Conservation (phyloP, 2,329 filamentous ascomycete species). For the Trichoderma sp. region DNA sequence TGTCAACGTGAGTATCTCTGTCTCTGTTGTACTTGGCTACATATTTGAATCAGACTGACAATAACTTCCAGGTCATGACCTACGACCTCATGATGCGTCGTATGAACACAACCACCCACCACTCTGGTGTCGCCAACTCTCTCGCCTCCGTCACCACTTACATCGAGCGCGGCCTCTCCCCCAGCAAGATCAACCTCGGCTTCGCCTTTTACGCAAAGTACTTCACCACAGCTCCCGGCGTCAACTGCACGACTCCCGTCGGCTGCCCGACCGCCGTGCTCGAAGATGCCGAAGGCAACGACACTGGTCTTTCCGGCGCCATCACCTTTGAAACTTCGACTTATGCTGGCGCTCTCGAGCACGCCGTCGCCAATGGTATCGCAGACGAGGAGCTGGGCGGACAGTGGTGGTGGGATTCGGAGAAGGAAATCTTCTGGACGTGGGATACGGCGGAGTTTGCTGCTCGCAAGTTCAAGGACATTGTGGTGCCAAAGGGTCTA, state of each 20-base stretch:
- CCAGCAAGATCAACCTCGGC: conserved; percentile 60
- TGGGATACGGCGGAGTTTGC: conserved; percentile 54
- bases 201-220: conserved; percentile 70
- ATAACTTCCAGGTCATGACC: conserved; percentile 53
- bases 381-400: conserved; percentile 49
- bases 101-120: conserved; percentile 63
- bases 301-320: conserved; percentile 50
- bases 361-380: conserved; percentile 40
- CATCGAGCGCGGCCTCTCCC: conserved; percentile 51
- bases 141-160: conserved; percentile 57
- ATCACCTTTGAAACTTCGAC: conserved; percentile 39
- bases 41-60: accelerated
- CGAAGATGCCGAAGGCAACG: conserved; percentile 58
- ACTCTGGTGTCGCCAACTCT: conserved; percentile 56
- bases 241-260: conserved; percentile 46
- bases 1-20: conserved; percentile 47
- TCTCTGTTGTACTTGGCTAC: neutral
- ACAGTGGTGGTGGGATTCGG: conserved; percentile 53
- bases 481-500: conserved; percentile 40
- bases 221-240: conserved; percentile 53
- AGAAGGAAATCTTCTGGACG: conserved; percentile 49
- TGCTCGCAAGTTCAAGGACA: conserved; percentile 43
- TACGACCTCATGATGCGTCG: conserved; percentile 74
- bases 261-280: conserved; percentile 59
- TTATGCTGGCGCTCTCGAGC: conserved; percentile 37